These are phyloP conservation scores for Colletotrichum sansevieriae DNA, from an alignment of 2,329 filamentous ascomycete species.

Conservation along the genomic window DNA sequence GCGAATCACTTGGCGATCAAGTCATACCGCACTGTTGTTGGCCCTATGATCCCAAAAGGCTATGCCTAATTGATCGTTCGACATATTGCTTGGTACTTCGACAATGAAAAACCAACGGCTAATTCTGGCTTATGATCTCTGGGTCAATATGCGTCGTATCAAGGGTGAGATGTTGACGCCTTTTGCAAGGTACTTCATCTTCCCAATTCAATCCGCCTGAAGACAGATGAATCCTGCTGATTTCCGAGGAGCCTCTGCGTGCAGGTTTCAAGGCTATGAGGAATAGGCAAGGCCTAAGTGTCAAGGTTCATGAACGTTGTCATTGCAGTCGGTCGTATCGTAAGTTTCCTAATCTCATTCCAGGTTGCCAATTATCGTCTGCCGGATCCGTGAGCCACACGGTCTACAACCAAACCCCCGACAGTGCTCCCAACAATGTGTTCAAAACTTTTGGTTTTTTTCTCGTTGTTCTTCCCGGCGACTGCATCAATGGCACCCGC, in stretches of 20 bases:
- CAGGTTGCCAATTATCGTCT: background rate
- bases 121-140: too few species aligned
- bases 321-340: too few species aligned
- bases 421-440: slow-evolving; percentile 25
- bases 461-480: slow-evolving; percentile 13
- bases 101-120: too few species aligned
- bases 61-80: background rate
- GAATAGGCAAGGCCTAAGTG: too few species aligned
- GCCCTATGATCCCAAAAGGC: background rate
- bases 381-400: slow-evolving; percentile 22
- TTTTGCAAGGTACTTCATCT: too few species aligned
- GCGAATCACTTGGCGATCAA: slow-evolving; percentile 27
- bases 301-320: too few species aligned
- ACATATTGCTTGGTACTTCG: background rate
- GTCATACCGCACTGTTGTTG: background rate
- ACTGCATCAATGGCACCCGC: slow-evolving; percentile 28
- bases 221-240: too few species aligned
- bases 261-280: too few species aligned
- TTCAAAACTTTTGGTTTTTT: slow-evolving; percentile 23
- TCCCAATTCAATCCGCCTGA: too few species aligned
- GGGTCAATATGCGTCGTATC: too few species aligned
- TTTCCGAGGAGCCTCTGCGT: too few species aligned
- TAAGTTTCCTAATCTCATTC: background rate
- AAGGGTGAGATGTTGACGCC: too few species aligned
- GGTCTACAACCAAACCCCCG: slow-evolving; percentile 18